Evolutionary conservation across 2,329 filamentous ascomycete genomes (phyloP).

Genomic region (Neodidymelliopsis sp.): DNA sequence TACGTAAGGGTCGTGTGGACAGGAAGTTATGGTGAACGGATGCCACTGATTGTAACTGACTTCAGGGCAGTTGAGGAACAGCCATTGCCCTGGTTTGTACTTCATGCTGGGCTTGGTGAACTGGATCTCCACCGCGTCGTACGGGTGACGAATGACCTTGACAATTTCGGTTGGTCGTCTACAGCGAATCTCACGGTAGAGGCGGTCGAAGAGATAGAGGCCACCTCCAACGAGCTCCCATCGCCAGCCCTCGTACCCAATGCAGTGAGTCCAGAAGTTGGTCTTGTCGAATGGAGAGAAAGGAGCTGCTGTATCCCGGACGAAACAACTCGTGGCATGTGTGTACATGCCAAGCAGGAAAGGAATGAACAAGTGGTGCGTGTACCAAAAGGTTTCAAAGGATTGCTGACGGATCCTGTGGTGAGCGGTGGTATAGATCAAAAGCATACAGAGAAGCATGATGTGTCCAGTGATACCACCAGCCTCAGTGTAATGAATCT

Average conservation of each 20-base stretch:
- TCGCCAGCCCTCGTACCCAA: constrained; percentile 95
- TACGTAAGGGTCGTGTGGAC: constrained; percentile 93
- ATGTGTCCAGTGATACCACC: constrained; percentile 95
- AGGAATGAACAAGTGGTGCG: constrained; percentile 96
- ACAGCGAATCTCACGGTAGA: constrained; percentile 89
- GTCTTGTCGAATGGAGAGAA: constrained; percentile 85
- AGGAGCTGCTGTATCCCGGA: constrained; percentile 76
- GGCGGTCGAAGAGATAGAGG: constrained; percentile 84
- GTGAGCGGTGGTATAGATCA: constrained; percentile 98
- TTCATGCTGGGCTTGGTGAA: constrained; percentile 96
- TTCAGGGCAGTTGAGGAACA: constrained; percentile 92
- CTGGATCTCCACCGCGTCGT: constrained; percentile 96
- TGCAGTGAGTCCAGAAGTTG: constrained; percentile 87
- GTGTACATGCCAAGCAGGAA: constrained; percentile 95
- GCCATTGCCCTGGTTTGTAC: constrained; percentile 98
- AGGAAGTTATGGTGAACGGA: constrained; percentile 98
- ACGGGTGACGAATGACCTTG: constrained; percentile 93
- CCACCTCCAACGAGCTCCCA: constrained; percentile 91
- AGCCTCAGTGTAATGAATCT: constrained; percentile 90
- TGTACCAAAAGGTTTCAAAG: constrained; percentile 99
- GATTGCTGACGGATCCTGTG: constrained; percentile 93
- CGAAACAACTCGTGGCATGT: constrained; percentile 95
- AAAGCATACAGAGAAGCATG: constrained; percentile 98
- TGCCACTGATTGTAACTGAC: constrained; percentile 95
- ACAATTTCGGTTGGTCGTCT: constrained; percentile 87